phyloP scores from a whole-genome alignment of 108 stramenopile genomes.

The Aurantiochytrium sp. region DNA sequence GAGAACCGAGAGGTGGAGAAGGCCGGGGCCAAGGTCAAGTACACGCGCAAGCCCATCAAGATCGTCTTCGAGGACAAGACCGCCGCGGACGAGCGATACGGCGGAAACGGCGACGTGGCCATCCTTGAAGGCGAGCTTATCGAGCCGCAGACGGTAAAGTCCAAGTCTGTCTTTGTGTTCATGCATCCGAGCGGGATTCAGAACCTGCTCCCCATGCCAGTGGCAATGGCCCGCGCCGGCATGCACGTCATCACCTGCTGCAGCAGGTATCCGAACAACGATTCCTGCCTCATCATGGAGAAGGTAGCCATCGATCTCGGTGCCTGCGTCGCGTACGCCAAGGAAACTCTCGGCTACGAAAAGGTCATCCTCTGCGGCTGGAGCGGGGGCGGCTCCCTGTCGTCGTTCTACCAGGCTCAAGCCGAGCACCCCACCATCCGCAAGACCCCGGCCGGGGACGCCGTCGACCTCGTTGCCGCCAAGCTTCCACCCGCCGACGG shows the following conservation, averaged over 20 bases:
- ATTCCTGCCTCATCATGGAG: slow-evolving; percentile 17
- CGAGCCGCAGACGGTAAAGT: background rate
- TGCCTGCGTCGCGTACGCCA: background rate
- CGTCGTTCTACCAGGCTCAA: slow-evolving; percentile 13
- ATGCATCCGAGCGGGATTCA: slow-evolving; percentile 27
- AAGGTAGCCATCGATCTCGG: slow-evolving; percentile 24
- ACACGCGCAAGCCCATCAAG: background rate
- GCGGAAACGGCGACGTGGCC: background rate
- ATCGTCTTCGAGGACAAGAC: background rate
- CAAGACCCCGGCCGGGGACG: slow-evolving; percentile 12
- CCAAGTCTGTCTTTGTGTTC: background rate
- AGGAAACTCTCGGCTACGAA: background rate
- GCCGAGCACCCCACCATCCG: background rate
- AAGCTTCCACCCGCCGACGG: background rate
- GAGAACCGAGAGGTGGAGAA: background rate
- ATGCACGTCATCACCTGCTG: slow-evolving; percentile 14
- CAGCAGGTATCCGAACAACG: slow-evolving; percentile 26
- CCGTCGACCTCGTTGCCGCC: background rate
- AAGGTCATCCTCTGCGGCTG: slow-evolving; percentile 26
- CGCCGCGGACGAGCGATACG: background rate
- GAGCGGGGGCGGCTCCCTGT: slow-evolving; percentile 14
- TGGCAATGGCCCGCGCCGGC: background rate
- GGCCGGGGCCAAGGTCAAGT: background rate
- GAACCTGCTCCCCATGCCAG: slow-evolving; percentile 16
- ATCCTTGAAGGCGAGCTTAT: slow-evolving; percentile 8